These are phyloP conservation scores for Magnusiomyces tetraspermus DNA, from an alignment of 1,139 yeast species.

Conservation along the genomic window DNA sequence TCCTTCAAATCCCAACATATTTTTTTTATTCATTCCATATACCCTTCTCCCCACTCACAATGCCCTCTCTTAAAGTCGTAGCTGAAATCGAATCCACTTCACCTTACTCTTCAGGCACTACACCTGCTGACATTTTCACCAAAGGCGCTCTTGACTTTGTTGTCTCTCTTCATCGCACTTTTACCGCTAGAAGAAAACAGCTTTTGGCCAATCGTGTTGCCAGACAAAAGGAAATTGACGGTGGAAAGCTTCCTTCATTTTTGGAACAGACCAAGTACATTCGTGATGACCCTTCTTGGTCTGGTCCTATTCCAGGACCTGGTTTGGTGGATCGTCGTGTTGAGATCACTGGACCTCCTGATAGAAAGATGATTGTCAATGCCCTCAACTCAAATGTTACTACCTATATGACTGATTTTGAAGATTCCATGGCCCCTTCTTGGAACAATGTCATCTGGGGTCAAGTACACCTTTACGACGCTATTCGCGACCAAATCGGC, in stretches of 20 bases:
- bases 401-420: conserved; percentile 68
- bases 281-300: conserved; percentile 66
- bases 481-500: conserved; percentile 36
- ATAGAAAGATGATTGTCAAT: conserved; percentile 63
- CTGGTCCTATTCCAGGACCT: conserved; percentile 63
- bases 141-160: conserved; percentile 63
- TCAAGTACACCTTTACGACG: conserved; percentile 78
- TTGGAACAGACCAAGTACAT: conserved; percentile 58
- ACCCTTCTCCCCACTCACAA: background rate
- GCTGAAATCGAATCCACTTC: conserved; percentile 11
- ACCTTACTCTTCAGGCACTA: conserved; percentile 13
- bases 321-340: conserved; percentile 68
- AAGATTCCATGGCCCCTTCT: conserved; percentile 72
- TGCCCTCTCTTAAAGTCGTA: conserved; percentile 9
- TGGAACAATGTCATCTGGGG: conserved; percentile 77
- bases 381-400: conserved; percentile 62
- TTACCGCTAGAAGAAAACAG: conserved; percentile 50
- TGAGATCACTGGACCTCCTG: conserved; percentile 86
- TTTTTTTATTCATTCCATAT: background rate
- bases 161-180: conserved; percentile 64
- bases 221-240: conserved; percentile 54
- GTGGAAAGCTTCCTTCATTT: conserved; percentile 63
- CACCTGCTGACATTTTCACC: conserved; percentile 38
- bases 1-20: background rate
- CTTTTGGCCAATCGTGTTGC: conserved; percentile 51